phyloP scores from a whole-genome alignment of 345 rosid genomes.

The Microthlaspi erraticum region DNA sequence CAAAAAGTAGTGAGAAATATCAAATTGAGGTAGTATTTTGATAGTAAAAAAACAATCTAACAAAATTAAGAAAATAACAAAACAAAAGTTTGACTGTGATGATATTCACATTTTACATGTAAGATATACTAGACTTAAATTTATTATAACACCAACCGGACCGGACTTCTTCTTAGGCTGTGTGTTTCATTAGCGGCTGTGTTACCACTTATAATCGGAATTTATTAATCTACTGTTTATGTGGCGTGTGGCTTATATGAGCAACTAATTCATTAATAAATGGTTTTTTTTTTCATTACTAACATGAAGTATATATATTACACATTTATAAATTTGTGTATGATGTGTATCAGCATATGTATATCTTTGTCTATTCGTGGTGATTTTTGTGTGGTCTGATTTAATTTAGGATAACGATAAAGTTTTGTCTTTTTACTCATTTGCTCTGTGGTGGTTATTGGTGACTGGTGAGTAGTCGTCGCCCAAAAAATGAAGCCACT shows the following conservation, averaged over 20 bases:
- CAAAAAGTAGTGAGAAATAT: slow-evolving; percentile 11
- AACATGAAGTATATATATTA: background rate
- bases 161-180: background rate
- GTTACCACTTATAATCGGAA: no score
- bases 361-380: slow-evolving; percentile 10
- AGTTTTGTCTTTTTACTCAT: background rate
- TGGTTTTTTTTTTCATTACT: no score
- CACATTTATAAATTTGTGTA: background rate
- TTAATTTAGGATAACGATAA: slow-evolving; percentile 25
- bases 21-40: background rate
- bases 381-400: slow-evolving; percentile 29
- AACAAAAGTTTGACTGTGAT: no score
- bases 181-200: background rate
- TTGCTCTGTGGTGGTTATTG: slow-evolving; percentile 27
- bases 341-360: background rate
- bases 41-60: background rate
- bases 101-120: no score
- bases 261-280: background rate
- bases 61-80: background rate
- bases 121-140: background rate
- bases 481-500: background rate
- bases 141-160: background rate
- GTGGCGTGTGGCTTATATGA: no score
- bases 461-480: slow-evolving; percentile 18
- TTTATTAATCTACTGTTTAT: no score